Conservation (phyloP, 2,329 filamentous ascomycete species). For the Colletotrichum scovillei region DNA sequence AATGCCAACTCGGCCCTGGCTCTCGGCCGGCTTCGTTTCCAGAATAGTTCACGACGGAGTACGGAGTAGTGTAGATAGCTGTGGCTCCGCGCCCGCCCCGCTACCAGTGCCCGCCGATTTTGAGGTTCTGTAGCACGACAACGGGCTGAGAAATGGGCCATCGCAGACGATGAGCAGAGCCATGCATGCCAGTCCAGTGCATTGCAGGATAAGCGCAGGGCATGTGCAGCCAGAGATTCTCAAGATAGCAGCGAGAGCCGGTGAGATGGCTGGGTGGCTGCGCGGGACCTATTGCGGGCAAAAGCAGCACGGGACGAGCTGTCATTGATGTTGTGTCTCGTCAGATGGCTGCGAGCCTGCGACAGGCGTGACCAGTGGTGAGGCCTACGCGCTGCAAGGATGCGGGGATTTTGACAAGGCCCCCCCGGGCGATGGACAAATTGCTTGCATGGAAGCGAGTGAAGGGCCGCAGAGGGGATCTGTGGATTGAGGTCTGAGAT, state of each 20-base stretch:
- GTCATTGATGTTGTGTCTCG: conserved; percentile 26
- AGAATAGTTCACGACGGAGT: background rate
- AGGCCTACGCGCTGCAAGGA: background rate
- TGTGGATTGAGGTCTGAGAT: background rate
- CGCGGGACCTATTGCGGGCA: background rate
- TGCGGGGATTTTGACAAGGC: conserved; percentile 1
- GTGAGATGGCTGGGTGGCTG: background rate
- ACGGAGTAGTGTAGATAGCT: background rate
- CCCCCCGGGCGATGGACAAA: conserved; percentile 12
- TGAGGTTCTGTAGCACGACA: conserved; percentile 9
- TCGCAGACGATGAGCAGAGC: background rate
- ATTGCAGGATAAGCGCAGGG: conserved; percentile 14
- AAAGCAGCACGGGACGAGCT: conserved; percentile 10
- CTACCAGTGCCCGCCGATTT: background rate
- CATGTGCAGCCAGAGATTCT: background rate
- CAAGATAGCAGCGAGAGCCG: background rate
- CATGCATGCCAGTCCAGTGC: conserved; percentile 15
- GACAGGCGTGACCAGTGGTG: conserved; percentile 9
- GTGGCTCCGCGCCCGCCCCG: background rate
- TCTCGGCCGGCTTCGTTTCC: background rate
- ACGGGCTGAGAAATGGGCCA: background rate
- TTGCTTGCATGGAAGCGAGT: conserved; percentile 34
- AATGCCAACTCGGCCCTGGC: background rate
- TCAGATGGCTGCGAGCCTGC: conserved; percentile 18
- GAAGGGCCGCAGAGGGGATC: background rate